Conservation (phyloP, 441 rosid species). For the Rhodomyrtus psidioides region DNA sequence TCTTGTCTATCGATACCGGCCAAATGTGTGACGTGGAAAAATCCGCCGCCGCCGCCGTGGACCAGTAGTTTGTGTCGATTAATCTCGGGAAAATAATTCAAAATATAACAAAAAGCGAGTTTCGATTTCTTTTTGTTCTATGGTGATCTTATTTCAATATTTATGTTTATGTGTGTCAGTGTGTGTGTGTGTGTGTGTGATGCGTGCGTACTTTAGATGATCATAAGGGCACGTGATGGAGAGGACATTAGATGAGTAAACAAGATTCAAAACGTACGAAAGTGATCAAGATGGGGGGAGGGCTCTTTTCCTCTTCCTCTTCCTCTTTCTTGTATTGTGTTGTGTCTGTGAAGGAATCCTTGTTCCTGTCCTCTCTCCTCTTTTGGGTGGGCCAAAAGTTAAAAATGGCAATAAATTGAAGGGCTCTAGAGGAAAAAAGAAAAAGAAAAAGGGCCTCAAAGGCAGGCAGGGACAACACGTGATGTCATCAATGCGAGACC, state of each 20-base stretch:
- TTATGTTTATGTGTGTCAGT: no score
- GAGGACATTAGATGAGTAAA: not conserved
- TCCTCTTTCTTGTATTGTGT: not conserved
- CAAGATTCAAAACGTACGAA: not conserved
- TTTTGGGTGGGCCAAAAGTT: not conserved
- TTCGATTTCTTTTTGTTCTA: not conserved
- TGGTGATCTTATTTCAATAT: not conserved
- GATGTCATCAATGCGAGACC: slow-evolving; percentile 9
- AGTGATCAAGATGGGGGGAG: no score
- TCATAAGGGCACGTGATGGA: not conserved
- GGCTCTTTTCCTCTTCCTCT: not conserved
- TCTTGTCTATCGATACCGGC: not conserved
- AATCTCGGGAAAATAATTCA: not conserved
- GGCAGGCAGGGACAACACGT: slow-evolving; percentile 1
- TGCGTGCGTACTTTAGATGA: not conserved
- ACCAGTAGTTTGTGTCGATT: not conserved
- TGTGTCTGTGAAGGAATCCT: not conserved
- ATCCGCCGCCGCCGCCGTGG: not conserved
- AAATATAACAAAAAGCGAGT: not conserved
- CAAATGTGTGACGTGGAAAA: not conserved
- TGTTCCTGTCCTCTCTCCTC: not conserved
- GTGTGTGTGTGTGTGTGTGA: no score
- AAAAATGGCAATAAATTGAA: not conserved
- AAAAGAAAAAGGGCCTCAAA: not conserved
- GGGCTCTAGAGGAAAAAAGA: not conserved